Percentiles rank a stretch among this genome's conserved stretches.
phyloP scores from a whole-genome alignment of 176 grass and related monocot species.

The Ensete ventricosum region DNA sequence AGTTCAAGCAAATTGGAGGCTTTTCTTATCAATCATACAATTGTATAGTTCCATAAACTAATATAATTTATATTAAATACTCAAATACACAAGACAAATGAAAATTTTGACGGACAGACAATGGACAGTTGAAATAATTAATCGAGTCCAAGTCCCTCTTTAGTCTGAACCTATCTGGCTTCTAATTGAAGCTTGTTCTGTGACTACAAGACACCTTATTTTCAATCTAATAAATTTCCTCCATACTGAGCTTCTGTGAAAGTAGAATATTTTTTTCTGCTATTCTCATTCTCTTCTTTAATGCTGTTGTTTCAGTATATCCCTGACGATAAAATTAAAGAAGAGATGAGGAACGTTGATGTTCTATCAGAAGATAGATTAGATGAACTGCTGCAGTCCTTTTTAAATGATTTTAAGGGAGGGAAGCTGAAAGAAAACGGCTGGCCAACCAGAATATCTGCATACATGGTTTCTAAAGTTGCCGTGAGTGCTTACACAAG shows the following conservation, averaged over 20 bases:
- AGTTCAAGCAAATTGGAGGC: too few relatives aligned
- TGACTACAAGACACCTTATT: background rate
- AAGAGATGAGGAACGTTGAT: constrained; percentile 24
- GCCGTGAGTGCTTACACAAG: constrained; percentile 38
- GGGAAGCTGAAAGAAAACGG: constrained; percentile 10
- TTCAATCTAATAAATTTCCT: background rate
- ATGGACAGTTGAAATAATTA: too few relatives aligned
- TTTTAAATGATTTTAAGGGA: constrained; percentile 33
- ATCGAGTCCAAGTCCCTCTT: too few relatives aligned
- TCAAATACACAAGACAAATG: too few relatives aligned
- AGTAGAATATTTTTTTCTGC: background rate
- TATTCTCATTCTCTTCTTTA: background rate
- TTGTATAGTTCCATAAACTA: too few relatives aligned
- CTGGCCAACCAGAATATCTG: constrained; percentile 24
- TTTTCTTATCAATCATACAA: too few relatives aligned
- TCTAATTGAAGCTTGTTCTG: too few relatives aligned
- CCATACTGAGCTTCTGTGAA: background rate
- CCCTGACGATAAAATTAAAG: constrained; percentile 26
- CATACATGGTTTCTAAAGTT: constrained; percentile 46
- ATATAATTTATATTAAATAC: too few relatives aligned
- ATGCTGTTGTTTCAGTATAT: constrained; percentile 20
- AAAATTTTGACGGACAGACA: too few relatives aligned
- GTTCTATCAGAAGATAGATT: constrained; percentile 35
- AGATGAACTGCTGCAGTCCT: constrained; percentile 20
- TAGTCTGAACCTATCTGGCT: too few relatives aligned